Evolutionary conservation across 176 grass and related monocot species (phyloP), one percentile per base, ranked within the genome.

Genomic region (Avena sativa): DNA sequence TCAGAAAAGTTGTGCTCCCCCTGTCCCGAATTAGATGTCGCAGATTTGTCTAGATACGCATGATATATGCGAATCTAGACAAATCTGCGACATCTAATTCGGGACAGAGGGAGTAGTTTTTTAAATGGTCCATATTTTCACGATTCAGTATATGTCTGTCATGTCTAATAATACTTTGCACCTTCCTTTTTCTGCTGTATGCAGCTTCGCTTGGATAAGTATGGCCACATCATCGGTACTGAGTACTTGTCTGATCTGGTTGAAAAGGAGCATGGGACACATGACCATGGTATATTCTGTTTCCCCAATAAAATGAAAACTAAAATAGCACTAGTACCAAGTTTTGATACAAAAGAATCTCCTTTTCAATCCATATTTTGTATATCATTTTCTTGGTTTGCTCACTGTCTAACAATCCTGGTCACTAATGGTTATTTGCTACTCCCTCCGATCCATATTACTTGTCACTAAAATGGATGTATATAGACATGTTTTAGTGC

Each of bases 171-270:
- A 88, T 81, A 84, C 40, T 53, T 85, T 38, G 9, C 44, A 26
- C 40, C 23, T 62, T 87, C 55, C 8, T 87, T 84, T 87, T 81
- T 60, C 68, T 83, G 76, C 0, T 15, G 40, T 78, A 81, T 96
- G 58, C 88, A 99, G 97, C 90, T 99, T 84, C 97, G 92, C 48
- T 85, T 96, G 89, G 87, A 69, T 74, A 96, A 65, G 67, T 83
- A 94, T 79, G 94, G 97, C 11, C 83, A 88, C 74, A 91, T 96
- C 83, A 96, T 90, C 61, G 97, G 90, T 87, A 94, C 92, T 26
- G 94, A 99, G 78, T 99, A 91, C 80, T 87, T 99, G 71, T 94
- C 94, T 68, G 97, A 99, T 85, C 89, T 99, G 53, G 97, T 99
- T 90, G 97, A 99, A 87, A 98, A 98, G 86, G 94, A 86, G 69